Evolutionary conservation across 352 stramenopile genomes (phyloP), one percentile per base, ranked within the genome.

Genomic region (Hyaloperonospora arabidopsidis): DNA sequence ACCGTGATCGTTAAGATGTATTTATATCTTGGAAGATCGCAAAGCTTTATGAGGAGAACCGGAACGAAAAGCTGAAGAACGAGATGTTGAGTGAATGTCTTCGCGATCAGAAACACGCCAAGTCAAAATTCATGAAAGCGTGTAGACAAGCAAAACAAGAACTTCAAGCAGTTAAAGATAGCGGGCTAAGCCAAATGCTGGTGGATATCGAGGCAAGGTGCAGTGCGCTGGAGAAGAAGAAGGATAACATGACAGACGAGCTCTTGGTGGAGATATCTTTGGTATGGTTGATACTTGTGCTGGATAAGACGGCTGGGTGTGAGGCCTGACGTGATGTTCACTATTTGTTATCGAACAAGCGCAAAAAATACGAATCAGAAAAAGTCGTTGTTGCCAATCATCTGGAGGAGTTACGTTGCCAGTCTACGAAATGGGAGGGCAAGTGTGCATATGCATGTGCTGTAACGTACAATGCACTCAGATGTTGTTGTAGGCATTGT

Each of bases 111-210:
- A 89, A 91, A 43, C 62, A 72, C 25, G 53, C 72, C n/a, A 91
- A 87, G 38, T 19, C 58, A 0, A 91, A 91, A 52, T 62, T 84
- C 4, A 75, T 88, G 65, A 87, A 87, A 36, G 79, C 75, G 19
- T 87, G 77, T 59, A 89, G 87, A 52, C 63, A 71, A 21, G 65
- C 70, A 5, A 84, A 77, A 32, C 65, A 76, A 40, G 70, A 87
- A 35, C 68, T 91, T 36, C 75, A 88, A 41, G 68, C 61, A 19
- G 28, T 85, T 32, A 74, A 82, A 61, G 69, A 83, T 48, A 87
- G 72, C 29, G 78, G 79, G 18, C 47, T 86, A 43, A 67, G 36
- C n/a, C 75, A 87, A 43, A 70, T 91, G 56, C 64, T 91, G 21
- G 52, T 79, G 38, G 78, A 91, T 54, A 69, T 91, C 18, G 64